A percentile compares a stretch with the other conserved stretches of the same genome.
Conservation (phyloP, 2,329 filamentous ascomycete genomes). For the Diaporthe citri region DNA sequence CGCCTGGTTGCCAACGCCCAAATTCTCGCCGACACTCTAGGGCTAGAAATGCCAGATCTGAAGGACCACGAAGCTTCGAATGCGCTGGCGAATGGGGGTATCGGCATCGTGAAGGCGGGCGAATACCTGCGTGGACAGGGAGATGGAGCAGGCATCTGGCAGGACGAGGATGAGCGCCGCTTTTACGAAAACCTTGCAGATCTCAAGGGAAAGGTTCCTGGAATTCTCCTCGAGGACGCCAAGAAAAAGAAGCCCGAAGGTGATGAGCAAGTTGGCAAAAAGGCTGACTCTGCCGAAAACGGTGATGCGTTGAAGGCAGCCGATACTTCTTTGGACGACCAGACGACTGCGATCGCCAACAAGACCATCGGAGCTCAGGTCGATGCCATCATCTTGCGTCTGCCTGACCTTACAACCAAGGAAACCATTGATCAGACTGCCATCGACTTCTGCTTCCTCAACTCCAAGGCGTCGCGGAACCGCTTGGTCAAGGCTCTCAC, state of each 20-base stretch:
- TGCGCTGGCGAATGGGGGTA: slow-evolving; percentile 77
- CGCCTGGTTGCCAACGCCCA: slow-evolving; percentile 92
- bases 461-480: slow-evolving; percentile 97
- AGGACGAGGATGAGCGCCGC: slow-evolving; percentile 96
- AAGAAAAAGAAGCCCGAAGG: slow-evolving; percentile 92
- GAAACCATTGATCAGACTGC: slow-evolving; percentile 93
- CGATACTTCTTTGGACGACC: slow-evolving; percentile 76
- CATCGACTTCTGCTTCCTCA: slow-evolving; percentile 97
- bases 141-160: slow-evolving; percentile 96
- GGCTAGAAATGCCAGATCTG: slow-evolving; percentile 92
- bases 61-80: slow-evolving; percentile 83
- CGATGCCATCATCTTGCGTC: slow-evolving; percentile 85
- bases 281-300: slow-evolving; percentile 67
- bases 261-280: slow-evolving; percentile 88
- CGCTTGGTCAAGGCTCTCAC: slow-evolving; percentile 92
- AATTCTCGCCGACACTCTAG: slow-evolving; percentile 87
- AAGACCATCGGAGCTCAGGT: slow-evolving; percentile 98
- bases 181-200: slow-evolving; percentile 99
- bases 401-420: slow-evolving; percentile 93
- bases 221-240: slow-evolving; percentile 90
- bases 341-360: slow-evolving; percentile 94
- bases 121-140: slow-evolving; percentile 92
- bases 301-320: slow-evolving; percentile 63
- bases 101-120: slow-evolving; percentile 92
- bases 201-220: slow-evolving; percentile 93